Evolutionary conservation across 2,329 filamentous ascomycete genomes (phyloP).

Genomic region (Chrysoporthe deuterocubensis): DNA sequence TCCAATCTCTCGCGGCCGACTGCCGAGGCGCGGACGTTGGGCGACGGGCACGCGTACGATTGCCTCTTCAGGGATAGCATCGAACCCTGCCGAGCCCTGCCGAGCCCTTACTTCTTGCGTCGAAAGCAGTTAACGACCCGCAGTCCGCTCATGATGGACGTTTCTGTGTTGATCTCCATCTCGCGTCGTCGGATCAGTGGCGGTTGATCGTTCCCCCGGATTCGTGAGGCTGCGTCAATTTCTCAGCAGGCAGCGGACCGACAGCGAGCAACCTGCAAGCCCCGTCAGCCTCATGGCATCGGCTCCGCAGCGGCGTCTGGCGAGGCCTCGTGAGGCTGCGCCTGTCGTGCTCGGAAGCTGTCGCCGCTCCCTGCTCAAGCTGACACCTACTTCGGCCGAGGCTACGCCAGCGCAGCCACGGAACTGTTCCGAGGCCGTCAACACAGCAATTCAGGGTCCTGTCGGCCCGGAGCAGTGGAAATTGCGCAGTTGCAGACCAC

Average conservation of each 20-base stretch:
- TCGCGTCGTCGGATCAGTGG: slow-evolving; percentile 5
- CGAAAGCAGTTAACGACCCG: neutral
- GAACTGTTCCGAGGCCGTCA: neutral
- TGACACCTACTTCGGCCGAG: neutral
- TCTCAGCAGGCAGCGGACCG: neutral
- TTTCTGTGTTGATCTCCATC: slow-evolving; percentile 21
- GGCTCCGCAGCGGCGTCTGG: neutral
- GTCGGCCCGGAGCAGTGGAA: neutral
- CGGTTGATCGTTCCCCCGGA: slow-evolving; percentile 18
- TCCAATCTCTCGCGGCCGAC: slow-evolving; percentile 20
- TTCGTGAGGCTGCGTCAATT: slow-evolving; percentile 1
- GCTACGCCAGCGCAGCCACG: neutral
- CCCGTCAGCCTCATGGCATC: neutral
- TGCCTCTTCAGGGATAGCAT: slow-evolving; percentile 27
- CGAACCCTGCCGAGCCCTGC: slow-evolving; percentile 13
- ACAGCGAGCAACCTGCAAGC: neutral
- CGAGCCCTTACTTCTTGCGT: slow-evolving; percentile 15
- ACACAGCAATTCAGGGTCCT: neutral
- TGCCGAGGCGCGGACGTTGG: slow-evolving; percentile 21
- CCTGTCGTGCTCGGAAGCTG: neutral
- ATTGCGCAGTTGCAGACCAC: neutral
- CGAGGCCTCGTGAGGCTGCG: neutral
- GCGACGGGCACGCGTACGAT: slow-evolving; percentile 25
- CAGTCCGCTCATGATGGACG: neutral
- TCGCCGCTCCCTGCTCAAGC: neutral